phyloP scores from a whole-genome alignment of 1,284 basidiomycete genomes.

The Ganoderma sp. region DNA sequence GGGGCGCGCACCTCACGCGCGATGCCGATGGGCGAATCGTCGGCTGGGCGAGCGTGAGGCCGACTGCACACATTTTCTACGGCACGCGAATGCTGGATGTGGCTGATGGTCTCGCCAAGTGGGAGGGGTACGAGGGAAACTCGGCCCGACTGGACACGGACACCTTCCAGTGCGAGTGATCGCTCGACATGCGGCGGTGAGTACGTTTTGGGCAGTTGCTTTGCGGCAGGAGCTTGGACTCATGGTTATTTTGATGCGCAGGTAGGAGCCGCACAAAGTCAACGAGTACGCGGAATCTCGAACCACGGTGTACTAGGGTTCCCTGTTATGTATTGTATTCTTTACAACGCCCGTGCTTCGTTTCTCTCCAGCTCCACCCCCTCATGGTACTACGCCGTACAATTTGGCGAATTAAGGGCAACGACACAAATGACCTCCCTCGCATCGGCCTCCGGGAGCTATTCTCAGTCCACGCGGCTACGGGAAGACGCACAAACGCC shows the following conservation, averaged over 20 bases:
- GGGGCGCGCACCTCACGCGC: constrained; percentile 59
- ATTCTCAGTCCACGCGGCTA: neutral
- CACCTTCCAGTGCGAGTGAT: neutral
- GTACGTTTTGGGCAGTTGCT: neutral
- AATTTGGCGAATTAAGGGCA: neutral
- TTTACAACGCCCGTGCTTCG: neutral
- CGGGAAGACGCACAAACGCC: neutral
- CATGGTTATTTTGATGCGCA: neutral
- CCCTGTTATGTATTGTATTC: neutral
- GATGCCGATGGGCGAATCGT: constrained; percentile 54
- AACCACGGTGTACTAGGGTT: neutral
- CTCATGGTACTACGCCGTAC: neutral
- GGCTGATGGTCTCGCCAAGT: constrained; percentile 59
- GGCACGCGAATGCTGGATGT: constrained; percentile 64
- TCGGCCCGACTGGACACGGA: constrained; percentile 43
- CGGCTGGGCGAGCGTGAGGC: constrained; percentile 57
- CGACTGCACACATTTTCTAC: constrained; percentile 69
- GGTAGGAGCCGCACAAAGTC: neutral
- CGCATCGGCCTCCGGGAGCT: neutral
- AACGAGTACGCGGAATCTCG: neutral
- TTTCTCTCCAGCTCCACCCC: neutral
- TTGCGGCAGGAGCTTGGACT: neutral
- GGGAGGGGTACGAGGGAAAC: constrained; percentile 61
- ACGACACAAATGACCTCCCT: neutral
- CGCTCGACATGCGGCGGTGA: neutral